A percentile compares a stretch with the other conserved stretches of the same genome.
Conservation (phyloP, 116 monocot species). For the Zostera marina region DNA sequence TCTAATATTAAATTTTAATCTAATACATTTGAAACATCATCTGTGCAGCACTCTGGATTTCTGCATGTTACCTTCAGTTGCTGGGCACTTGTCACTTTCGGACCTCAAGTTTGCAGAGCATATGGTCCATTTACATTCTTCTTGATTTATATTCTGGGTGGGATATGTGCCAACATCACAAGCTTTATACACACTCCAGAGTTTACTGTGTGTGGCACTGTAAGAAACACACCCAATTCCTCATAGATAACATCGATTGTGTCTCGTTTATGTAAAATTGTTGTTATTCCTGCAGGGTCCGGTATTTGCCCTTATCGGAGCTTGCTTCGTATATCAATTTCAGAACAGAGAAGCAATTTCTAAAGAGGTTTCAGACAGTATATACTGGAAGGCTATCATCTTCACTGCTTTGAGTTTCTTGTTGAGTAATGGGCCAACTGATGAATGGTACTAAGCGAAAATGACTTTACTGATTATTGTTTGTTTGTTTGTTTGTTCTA, state of each 20-base stretch:
- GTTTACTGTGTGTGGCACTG: conserved; percentile 70
- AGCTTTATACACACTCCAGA: conserved; percentile 76
- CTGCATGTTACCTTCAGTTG: conserved; percentile 55
- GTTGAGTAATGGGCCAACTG: conserved; percentile 38
- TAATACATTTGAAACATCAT: not conserved
- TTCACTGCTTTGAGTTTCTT: conserved; percentile 48
- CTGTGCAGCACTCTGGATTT: conserved; percentile 61
- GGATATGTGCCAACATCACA: conserved; percentile 63
- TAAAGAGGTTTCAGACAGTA: conserved; percentile 33
- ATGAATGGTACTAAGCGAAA: conserved; percentile 34
- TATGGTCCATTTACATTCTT: conserved; percentile 69
- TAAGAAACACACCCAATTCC: conserved; percentile 13
- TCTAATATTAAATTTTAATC: not conserved
- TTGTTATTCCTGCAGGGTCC: conserved; percentile 29
- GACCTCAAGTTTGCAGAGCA: conserved; percentile 54
- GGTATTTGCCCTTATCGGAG: conserved; percentile 61
- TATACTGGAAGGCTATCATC: conserved; percentile 50
- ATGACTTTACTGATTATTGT: not conserved
- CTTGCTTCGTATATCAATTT: conserved; percentile 68
- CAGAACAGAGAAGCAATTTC: conserved; percentile 40
- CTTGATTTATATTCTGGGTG: conserved; percentile 64
- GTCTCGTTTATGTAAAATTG: not conserved
- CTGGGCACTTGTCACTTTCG: conserved; percentile 63
- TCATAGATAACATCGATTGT: not conserved
- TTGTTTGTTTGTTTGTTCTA: not conserved